Percentiles rank a stretch among this genome's conserved stretches.
These are phyloP conservation scores for Thermochaetoides dissita DNA, from an alignment of 2,329 filamentous ascomycete genomes.

Conservation along the genomic window DNA sequence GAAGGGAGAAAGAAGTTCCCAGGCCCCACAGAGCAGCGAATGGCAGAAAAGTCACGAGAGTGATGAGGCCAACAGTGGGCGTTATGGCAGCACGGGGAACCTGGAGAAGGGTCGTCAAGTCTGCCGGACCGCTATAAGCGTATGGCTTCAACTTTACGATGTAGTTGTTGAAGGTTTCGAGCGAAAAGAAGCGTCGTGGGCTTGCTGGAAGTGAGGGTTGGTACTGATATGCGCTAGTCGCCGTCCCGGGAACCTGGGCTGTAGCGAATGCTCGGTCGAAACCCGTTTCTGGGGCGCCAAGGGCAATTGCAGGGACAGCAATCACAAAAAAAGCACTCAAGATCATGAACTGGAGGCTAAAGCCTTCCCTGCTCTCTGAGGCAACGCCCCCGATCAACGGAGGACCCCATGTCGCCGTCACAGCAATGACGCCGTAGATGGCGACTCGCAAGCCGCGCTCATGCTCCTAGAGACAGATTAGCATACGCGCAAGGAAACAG, in stretches of 20 bases:
- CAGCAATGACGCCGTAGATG: slow-evolving; percentile 29
- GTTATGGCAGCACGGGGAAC: slow-evolving; percentile 33
- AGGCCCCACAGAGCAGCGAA: slow-evolving; percentile 34
- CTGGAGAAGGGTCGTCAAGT: slow-evolving; percentile 26
- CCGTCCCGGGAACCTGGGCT: slow-evolving; percentile 16
- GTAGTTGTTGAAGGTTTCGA: slow-evolving; percentile 23
- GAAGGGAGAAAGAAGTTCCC: slow-evolving; percentile 29
- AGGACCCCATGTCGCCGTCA: slow-evolving; percentile 37
- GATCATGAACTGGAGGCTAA: slow-evolving; percentile 36
- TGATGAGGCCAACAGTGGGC: slow-evolving; percentile 34
- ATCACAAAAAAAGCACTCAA: slow-evolving; percentile 34
- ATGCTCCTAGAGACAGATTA: slow-evolving; percentile 31
- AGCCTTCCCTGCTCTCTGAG: slow-evolving; percentile 26
- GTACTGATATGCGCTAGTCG: slow-evolving; percentile 11
- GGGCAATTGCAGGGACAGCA: slow-evolving; percentile 31
- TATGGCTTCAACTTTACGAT: slow-evolving; percentile 26
- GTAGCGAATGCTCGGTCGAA: slow-evolving; percentile 30
- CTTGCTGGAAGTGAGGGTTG: slow-evolving; percentile 16
- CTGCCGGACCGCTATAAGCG: slow-evolving; percentile 22
- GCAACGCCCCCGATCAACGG: slow-evolving; percentile 39
- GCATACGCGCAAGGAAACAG: neutral
- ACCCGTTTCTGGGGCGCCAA: slow-evolving; percentile 38
- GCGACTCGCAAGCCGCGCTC: slow-evolving; percentile 32
- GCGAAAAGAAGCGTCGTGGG: slow-evolving; percentile 19
- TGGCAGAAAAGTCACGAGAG: slow-evolving; percentile 31